A percentile compares a stretch with the other conserved stretches of the same genome.
Conservation (phyloP, 1,139 yeast genomes). For the Candida gigantensis region DNA sequence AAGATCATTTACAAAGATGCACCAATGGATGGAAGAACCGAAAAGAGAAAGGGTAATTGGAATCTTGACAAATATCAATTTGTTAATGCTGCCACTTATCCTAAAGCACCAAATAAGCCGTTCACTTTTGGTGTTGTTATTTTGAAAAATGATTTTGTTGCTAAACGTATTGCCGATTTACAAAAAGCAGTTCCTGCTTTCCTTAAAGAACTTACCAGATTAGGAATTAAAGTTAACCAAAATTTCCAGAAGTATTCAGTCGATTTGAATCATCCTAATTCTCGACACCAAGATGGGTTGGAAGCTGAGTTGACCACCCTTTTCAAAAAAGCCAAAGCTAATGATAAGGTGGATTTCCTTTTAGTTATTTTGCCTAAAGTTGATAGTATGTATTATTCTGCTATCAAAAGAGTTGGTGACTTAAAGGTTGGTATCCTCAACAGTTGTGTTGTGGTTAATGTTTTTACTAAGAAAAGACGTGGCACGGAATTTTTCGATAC, state of each 20-base stretch:
- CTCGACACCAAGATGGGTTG: constrained; percentile 8
- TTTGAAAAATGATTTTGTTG: constrained; percentile 9
- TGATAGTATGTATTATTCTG: constrained; percentile 14
- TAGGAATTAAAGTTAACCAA: constrained; percentile 12
- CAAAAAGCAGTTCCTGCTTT: constrained; percentile 11
- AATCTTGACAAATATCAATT: constrained; percentile 13
- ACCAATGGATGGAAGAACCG: constrained; percentile 12
- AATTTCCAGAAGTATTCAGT: constrained; percentile 11
- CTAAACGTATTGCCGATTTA: constrained; percentile 10
- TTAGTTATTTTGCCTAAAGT: constrained; percentile 12
- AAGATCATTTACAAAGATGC: constrained; percentile 10
- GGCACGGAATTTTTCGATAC: constrained; percentile 11
- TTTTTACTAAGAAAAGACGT: constrained; percentile 12
- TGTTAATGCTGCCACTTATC: constrained; percentile 11
- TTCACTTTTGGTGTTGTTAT: constrained; percentile 14
- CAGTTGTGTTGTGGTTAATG: constrained; percentile 14
- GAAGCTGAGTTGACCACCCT: constrained; percentile 7
- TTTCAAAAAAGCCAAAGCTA: constrained; percentile 11
- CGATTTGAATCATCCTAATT: constrained; percentile 11
- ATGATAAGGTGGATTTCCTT: constrained; percentile 14
- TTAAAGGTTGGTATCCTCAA: constrained; percentile 15
- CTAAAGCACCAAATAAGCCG: constrained; percentile 4
- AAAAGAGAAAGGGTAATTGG: constrained; percentile 16
- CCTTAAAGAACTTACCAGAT: constrained; percentile 12
- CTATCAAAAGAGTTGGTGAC: constrained; percentile 15